phyloP scores from a whole-genome alignment of 257 asterid species.

The Nyctanthes arbortristis region DNA sequence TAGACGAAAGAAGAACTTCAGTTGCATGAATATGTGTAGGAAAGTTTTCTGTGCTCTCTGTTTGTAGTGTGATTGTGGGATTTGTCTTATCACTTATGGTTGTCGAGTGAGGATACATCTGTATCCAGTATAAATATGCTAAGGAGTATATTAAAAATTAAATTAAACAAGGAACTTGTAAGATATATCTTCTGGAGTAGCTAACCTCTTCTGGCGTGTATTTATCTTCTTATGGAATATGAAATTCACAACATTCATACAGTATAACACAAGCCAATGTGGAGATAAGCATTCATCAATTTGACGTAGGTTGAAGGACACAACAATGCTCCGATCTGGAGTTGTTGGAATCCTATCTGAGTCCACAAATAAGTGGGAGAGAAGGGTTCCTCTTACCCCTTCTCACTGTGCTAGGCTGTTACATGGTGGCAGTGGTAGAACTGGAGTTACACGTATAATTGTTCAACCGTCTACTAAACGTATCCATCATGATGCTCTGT shows the following conservation, averaged over 20 bases:
- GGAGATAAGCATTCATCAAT: not conserved
- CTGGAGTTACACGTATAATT: constrained; percentile 79
- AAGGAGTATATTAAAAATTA: no score
- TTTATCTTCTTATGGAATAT: no score
- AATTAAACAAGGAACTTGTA: no score
- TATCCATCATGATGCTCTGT: constrained; percentile 82
- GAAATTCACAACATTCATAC: not conserved
- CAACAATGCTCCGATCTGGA: constrained; percentile 85
- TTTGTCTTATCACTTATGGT: not conserved
- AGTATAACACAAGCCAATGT: not conserved
- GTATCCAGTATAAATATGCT: no score
- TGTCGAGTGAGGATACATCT: not conserved
- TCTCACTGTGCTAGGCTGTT: constrained; percentile 87
- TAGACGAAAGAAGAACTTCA: not conserved
- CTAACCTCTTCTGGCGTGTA: not conserved
- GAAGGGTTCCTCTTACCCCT: constrained; percentile 90
- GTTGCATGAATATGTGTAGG: not conserved
- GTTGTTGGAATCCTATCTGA: constrained; percentile 89
- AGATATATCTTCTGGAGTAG: not conserved
- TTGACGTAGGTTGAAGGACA: constrained; percentile 13
- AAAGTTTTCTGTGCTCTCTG: not conserved
- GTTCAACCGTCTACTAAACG: constrained; percentile 96
- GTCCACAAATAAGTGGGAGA: constrained; percentile 97
- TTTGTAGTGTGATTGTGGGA: not conserved
- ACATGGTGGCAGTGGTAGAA: constrained; percentile 71